Percentiles rank a stretch among this genome's conserved stretches.
Conservation (phyloP, 2,329 filamentous ascomycete species). For the Exophiala spinifera region DNA sequence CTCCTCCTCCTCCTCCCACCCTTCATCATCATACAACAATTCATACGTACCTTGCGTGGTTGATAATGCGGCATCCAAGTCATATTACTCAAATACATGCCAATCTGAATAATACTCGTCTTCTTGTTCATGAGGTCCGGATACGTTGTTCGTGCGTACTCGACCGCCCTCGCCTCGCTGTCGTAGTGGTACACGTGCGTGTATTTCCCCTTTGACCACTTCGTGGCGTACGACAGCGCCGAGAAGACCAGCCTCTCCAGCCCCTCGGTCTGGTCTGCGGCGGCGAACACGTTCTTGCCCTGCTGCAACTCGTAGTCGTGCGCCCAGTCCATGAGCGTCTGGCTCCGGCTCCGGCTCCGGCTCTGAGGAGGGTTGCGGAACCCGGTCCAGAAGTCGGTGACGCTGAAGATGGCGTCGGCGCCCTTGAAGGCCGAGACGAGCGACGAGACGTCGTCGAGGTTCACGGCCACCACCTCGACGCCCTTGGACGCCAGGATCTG, state of each 20-base stretch:
- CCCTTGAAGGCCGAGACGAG: conserved; percentile 36
- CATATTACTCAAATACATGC: background rate
- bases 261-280: conserved; percentile 43
- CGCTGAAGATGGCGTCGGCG: conserved; percentile 53
- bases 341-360: conserved; percentile 9
- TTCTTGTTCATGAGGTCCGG: conserved; percentile 48
- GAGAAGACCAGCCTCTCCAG: conserved; percentile 52
- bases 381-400: conserved; percentile 56
- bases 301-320: conserved; percentile 52
- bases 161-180: conserved; percentile 50
- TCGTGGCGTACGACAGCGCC: conserved; percentile 49
- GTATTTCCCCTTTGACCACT: conserved; percentile 47
- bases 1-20: too few relatives aligned
- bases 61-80: conserved; percentile 2
- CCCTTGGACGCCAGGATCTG: conserved; percentile 28
- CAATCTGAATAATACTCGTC: conserved; percentile 36
- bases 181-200: conserved; percentile 55
- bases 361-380: conserved; percentile 46
- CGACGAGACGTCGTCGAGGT: conserved; percentile 33
- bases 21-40: too few relatives aligned
- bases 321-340: conserved; percentile 38
- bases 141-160: conserved; percentile 45
- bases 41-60: conserved; percentile 13
- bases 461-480: conserved; percentile 32
- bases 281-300: conserved; percentile 56